phyloP scores from a whole-genome alignment of 129 eudicot genomes.

The Artemisia argyi region DNA sequence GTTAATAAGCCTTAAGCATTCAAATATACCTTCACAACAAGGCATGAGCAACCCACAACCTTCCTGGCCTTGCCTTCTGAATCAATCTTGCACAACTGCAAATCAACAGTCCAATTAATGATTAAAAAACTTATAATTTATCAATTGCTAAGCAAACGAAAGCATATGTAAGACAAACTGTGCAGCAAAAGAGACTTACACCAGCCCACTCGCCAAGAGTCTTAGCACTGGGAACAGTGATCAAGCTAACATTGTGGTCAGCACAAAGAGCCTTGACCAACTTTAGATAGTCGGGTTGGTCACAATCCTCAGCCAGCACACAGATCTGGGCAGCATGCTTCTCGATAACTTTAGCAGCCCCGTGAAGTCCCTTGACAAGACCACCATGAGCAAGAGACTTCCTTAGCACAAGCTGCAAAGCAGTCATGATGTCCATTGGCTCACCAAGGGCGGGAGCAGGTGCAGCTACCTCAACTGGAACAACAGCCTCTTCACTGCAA shows the following conservation, averaged over 20 bases:
- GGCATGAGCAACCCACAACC: conserved; percentile 86
- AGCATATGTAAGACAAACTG: background rate
- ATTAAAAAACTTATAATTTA: background rate
- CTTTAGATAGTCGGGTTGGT: conserved; percentile 78
- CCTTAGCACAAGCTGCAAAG: conserved; percentile 78
- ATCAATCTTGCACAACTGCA: conserved; percentile 91
- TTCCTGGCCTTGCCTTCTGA: conserved; percentile 91
- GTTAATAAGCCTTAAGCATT: no score
- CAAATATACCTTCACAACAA: conserved; percentile 67
- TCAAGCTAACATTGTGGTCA: conserved; percentile 78
- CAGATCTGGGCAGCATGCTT: conserved; percentile 86
- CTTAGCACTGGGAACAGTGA: conserved; percentile 79
- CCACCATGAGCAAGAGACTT: conserved; percentile 87
- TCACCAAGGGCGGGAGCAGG: conserved; percentile 75
- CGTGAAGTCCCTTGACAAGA: conserved; percentile 74
- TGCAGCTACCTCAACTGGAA: conserved; percentile 43
- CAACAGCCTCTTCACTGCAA: conserved; percentile 77
- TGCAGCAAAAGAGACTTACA: conserved; percentile 44
- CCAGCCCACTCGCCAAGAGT: conserved; percentile 98
- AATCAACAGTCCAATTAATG: background rate
- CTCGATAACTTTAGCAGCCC: conserved; percentile 84
- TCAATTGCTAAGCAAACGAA: background rate
- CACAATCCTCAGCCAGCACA: conserved; percentile 88
- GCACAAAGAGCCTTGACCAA: conserved; percentile 83
- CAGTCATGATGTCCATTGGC: conserved; percentile 93